Base-by-base conservation (phyloP, 1,284 basidiomycete species). In the Moesziomyces globuligerus region DNA sequence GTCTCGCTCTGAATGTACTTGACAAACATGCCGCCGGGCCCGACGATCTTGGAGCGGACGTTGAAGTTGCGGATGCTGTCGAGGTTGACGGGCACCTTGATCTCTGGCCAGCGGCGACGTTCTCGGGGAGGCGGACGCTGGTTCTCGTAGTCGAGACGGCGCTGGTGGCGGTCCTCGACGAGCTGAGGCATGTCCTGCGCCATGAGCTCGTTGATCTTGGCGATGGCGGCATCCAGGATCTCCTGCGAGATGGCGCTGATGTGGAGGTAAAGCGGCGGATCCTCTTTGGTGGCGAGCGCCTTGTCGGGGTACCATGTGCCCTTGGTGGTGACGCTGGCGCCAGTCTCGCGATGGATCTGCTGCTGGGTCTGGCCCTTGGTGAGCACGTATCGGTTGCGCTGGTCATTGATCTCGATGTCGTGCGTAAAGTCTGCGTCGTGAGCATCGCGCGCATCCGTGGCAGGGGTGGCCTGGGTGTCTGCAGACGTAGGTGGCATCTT, bases 1-100 rank as follows among this genome's bases (percentile, higher is more conserved):
- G 95, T 98, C 84, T 98, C 95, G 78, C 90, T 89, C 84, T 98
- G 95, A 70, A 98, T 98, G 81, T 94, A 94, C 85, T 98, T 98
- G 72, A 98, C 95, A 81, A 98, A 98, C 81, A 94, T 90, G 17
- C 36, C 86, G 61, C 88, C 89, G 9, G 95, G 96, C 5, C 95
- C 95, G 38, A 98, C 95, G 24, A 97, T 92, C 84, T 98, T 98
- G 13, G 94, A 94, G 55, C 96, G 87, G 52, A 98, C 90, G 81
- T 98, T 98, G 84, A 98, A 98, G 84, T 97, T 98, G 45, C 94
- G 87, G 75, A 98, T 88, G 47, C 89, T 90, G 26, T 98, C 94
- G 48, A 98, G 83, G 10, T 89, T 90, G 55, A 98, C 91, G 3
- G 88, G 88, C 21, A 81, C 59, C 52, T 76, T 79, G 21, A 75